Evolutionary conservation across 2,329 filamentous ascomycete genomes (phyloP).

Genomic region (Colletotrichum nymphaeae): DNA sequence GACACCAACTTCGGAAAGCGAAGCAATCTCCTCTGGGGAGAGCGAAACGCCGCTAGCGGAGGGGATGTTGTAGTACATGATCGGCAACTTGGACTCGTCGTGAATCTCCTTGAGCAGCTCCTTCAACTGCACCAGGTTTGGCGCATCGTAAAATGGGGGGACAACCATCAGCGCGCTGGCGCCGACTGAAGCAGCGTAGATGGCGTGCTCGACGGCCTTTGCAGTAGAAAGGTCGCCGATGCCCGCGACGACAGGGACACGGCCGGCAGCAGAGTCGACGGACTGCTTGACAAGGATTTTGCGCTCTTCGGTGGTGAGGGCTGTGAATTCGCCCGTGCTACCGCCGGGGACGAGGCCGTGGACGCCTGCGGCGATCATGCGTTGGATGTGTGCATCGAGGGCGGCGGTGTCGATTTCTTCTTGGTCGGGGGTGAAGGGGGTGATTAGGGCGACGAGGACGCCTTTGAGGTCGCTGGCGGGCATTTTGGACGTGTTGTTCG

Average conservation of each 20-base stretch:
- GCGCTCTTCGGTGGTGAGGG: conserved; percentile 54
- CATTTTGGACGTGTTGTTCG: not conserved
- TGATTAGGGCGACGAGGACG: conserved; percentile 61
- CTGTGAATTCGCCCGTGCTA: conserved; percentile 62
- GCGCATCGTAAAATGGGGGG: conserved; percentile 60
- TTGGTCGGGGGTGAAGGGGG: conserved; percentile 57
- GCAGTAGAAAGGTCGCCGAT: conserved; percentile 56
- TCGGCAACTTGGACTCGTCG: conserved; percentile 51
- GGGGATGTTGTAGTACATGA: conserved; percentile 64
- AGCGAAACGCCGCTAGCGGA: conserved; percentile 56
- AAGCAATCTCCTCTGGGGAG: conserved; percentile 54
- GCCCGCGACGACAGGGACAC: conserved; percentile 55
- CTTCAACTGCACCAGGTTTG: conserved; percentile 51
- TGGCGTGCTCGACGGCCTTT: conserved; percentile 52
- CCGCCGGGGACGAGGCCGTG: conserved; percentile 63
- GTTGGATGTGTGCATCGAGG: conserved; percentile 57
- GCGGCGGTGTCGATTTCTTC: conserved; percentile 51
- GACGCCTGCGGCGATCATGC: conserved; percentile 55
- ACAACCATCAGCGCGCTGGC: conserved; percentile 60
- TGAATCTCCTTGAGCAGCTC: conserved; percentile 55
- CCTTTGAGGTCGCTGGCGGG: conserved; percentile 45
- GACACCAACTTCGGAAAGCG: conserved; percentile 56
- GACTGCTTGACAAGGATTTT: conserved; percentile 54
- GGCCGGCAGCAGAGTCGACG: conserved; percentile 50
- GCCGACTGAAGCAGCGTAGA: conserved; percentile 50